Conservation (phyloP, 495 filamentous ascomycete genomes). For the Trichoderma asperelloides region DNA sequence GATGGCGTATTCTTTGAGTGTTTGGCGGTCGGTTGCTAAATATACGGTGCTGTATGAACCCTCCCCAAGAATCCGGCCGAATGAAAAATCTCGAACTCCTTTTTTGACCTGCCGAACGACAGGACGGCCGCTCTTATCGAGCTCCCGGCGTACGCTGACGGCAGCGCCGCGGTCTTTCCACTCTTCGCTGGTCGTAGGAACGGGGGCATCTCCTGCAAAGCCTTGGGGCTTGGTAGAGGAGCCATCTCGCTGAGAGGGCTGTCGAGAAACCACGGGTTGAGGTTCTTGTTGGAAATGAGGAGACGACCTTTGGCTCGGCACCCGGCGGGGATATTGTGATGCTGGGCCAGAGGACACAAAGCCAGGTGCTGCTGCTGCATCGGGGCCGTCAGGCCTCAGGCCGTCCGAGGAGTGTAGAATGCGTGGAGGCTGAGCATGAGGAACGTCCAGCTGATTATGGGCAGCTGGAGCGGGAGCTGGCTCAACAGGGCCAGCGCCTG, state of each 20-base stretch:
- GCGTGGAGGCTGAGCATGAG: not conserved
- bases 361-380: conserved; percentile 41
- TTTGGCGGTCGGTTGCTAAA: conserved; percentile 90
- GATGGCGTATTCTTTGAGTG: conserved; percentile 92
- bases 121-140: conserved; percentile 73
- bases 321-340: conserved; percentile 57
- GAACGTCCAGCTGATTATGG: not conserved
- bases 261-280: conserved; percentile 18
- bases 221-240: conserved; percentile 23
- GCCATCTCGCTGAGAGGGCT: conserved; percentile 15
- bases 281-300: conserved; percentile 52
- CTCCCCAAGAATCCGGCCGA: conserved; percentile 86
- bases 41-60: conserved; percentile 97
- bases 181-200: conserved; percentile 69
- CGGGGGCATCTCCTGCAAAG: conserved; percentile 55
- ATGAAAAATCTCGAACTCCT: conserved; percentile 93
- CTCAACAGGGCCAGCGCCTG: not conserved
- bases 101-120: conserved; percentile 85
- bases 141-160: conserved; percentile 64
- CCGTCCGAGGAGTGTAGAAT: conserved; percentile 1
- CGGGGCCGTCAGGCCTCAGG: not conserved
- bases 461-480: not conserved
- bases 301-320: conserved; percentile 57
- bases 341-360: conserved; percentile 53
- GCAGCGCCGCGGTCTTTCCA: conserved; percentile 94